Evolutionary conservation across 1,284 basidiomycete species (phyloP).

Genomic region (Cryptococcus amylolentus): DNA sequence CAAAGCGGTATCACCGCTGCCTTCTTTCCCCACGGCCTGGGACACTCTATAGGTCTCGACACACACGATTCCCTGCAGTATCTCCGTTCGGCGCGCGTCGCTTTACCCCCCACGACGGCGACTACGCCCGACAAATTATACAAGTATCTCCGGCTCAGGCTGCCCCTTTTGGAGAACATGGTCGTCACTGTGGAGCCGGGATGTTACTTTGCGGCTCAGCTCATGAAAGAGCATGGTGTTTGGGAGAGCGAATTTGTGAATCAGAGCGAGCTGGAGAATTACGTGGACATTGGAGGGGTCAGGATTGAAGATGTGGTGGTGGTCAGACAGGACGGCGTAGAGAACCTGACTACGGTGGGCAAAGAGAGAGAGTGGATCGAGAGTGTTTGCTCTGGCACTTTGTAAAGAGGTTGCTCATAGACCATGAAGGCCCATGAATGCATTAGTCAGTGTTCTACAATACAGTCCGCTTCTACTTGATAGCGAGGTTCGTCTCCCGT

Average conservation of each 20-base stretch:
- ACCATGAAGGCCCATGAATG: too few species aligned
- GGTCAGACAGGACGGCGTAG: conserved; percentile 62
- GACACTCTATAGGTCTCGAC: conserved; percentile 82
- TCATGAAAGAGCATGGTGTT: conserved; percentile 60
- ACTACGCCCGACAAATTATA: conserved; percentile 63
- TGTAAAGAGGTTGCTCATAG: conserved; percentile 7
- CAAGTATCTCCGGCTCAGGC: conserved; percentile 68
- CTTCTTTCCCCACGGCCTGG: conserved; percentile 86
- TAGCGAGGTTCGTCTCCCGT: too few species aligned
- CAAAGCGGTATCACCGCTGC: conserved; percentile 70
- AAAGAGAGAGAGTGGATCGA: conserved; percentile 78
- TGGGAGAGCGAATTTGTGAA: conserved; percentile 66
- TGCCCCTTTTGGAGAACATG: conserved; percentile 71
- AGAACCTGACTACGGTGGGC: conserved; percentile 74
- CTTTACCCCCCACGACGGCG: conserved; percentile 28
- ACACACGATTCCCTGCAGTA: conserved; percentile 62
- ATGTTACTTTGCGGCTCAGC: conserved; percentile 75
- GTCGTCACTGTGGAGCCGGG: conserved; percentile 79
- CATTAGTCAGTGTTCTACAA: too few species aligned
- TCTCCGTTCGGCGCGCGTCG: conserved; percentile 27
- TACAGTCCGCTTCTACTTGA: too few species aligned
- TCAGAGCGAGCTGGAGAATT: conserved; percentile 64
- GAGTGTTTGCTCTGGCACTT: conserved; percentile 62
- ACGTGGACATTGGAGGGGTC: conserved; percentile 77
- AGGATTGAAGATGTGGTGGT: conserved; percentile 84